These are phyloP conservation scores for Backusella circina DNA, from an alignment of 192 early-diverging fungal genomes.

Conservation along the genomic window DNA sequence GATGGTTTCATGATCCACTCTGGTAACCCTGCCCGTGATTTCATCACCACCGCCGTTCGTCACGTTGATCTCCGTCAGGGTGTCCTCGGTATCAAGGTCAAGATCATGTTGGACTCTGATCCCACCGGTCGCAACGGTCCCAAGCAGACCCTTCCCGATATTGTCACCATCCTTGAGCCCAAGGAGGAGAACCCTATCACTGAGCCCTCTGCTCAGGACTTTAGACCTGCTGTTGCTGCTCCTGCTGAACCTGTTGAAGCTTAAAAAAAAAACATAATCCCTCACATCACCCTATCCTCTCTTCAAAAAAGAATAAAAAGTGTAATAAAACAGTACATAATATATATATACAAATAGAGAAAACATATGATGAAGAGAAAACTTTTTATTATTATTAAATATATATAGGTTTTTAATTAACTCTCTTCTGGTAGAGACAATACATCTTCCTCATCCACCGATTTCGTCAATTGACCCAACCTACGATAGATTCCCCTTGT, in stretches of 20 bases:
- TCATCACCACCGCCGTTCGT: constrained; percentile 93
- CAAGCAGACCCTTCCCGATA: constrained; percentile 94
- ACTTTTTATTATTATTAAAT: not conserved
- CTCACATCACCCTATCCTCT: not conserved
- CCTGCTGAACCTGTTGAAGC: constrained; percentile 17
- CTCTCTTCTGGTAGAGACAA: constrained; percentile 15
- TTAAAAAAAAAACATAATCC: not conserved
- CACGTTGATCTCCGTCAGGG: constrained; percentile 98
- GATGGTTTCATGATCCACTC: constrained; percentile 99
- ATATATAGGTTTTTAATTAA: not conserved
- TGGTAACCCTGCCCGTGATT: constrained; percentile 95
- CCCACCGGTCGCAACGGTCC: constrained; percentile 90
- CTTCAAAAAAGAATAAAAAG: constrained; percentile 3
- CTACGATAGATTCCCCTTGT: constrained; percentile 25
- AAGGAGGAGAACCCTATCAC: constrained; percentile 80
- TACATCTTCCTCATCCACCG: constrained; percentile 31
- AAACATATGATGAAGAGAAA: not conserved
- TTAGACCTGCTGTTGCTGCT: constrained; percentile 33
- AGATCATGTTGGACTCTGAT: constrained; percentile 98
- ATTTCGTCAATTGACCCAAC: constrained; percentile 7
- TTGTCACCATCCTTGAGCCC: constrained; percentile 90
- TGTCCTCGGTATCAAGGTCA: constrained; percentile 99
- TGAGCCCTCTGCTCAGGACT: constrained; percentile 64
- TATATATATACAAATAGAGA: not conserved
- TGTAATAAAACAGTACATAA: not conserved